Conservation (phyloP, 2,329 filamentous ascomycete species). For the Alternaria dauci region DNA sequence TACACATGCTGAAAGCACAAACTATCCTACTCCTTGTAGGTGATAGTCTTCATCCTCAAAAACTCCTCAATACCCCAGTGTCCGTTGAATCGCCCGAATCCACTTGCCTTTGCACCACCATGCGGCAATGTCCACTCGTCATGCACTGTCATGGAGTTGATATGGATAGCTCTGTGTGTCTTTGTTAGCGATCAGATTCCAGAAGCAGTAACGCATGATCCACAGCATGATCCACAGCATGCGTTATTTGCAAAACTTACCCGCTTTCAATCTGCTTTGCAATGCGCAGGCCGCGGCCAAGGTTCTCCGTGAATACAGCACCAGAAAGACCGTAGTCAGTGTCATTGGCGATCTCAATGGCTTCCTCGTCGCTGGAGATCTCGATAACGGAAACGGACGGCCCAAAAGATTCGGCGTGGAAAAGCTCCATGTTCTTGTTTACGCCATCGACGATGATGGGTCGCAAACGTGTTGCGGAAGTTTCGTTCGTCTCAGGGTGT, state of each 20-base stretch:
- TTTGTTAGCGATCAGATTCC: background rate
- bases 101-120: conserved; percentile 60
- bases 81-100: conserved; percentile 59
- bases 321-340: conserved; percentile 79
- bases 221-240: background rate
- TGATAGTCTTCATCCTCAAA: conserved; percentile 54
- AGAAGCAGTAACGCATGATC: background rate
- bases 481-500: conserved; percentile 52
- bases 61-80: conserved; percentile 59
- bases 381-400: conserved; percentile 74
- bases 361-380: conserved; percentile 74
- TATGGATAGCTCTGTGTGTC: conserved; percentile 55
- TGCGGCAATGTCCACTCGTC: conserved; percentile 59
- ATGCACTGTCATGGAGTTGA: conserved; percentile 62
- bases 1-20: background rate
- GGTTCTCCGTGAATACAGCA: conserved; percentile 76
- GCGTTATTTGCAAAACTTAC: conserved; percentile 32
- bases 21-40: conserved; percentile 44
- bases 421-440: conserved; percentile 76
- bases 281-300: conserved; percentile 58
- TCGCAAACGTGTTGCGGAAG: conserved; percentile 60
- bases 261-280: conserved; percentile 66
- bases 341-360: conserved; percentile 77
- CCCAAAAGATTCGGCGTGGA: conserved; percentile 78
- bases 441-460: conserved; percentile 75